Base-by-base conservation (phyloP, 352 stramenopile species). In the Phytophthora agathidicida region DNA sequence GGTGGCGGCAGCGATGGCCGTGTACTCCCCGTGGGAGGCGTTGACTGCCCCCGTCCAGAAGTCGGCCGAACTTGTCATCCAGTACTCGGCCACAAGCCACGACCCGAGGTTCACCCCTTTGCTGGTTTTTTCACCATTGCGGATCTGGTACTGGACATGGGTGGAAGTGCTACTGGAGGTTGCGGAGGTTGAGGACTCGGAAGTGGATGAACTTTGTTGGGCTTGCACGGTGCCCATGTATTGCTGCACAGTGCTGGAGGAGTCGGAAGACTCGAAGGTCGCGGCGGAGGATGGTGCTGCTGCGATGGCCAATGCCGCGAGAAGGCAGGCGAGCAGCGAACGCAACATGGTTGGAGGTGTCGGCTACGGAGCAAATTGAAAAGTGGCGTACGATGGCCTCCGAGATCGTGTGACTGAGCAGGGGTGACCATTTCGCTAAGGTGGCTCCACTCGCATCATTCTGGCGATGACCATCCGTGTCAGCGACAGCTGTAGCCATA, bases 51-150 rank as follows among this genome's bases (percentile, higher is more conserved):
- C 88, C 58, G 16, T 70, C 78, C 80, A 93, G 33, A 92, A 74
- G 26, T 86, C 68, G 7, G 79, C 68, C 0, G 63, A 57, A 16
- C 24, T 65, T 8, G 80, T 89, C 86, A 94, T 94, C 83, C 86
- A 94, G 51, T 89, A 33, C 65, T 94, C 86, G 8, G 74, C 74
- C 17, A 93, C 83, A 26, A 93, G 78, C 83, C 86, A 94, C 16
- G 73, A 74, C 16, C 86, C 86, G 26, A 94, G 69, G 55, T 92
- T 92, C 28, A 93, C 86, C 19, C 80, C 86, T 42, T 77, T 77
- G 46, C 69, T 82, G 13, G 50, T 66, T 3, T 72, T 71, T 9
- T 56, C 46, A 2, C 83, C 85, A 17, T 62, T 60, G 39, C 83
- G 83, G 57, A 94, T 93, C 22, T 62, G 55, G 27, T 68, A 65